A percentile compares a stretch with the other conserved stretches of the same genome.
These are phyloP conservation scores for Sicyos baderoa DNA, from an alignment of 306 rosid species.

Conservation along the genomic window DNA sequence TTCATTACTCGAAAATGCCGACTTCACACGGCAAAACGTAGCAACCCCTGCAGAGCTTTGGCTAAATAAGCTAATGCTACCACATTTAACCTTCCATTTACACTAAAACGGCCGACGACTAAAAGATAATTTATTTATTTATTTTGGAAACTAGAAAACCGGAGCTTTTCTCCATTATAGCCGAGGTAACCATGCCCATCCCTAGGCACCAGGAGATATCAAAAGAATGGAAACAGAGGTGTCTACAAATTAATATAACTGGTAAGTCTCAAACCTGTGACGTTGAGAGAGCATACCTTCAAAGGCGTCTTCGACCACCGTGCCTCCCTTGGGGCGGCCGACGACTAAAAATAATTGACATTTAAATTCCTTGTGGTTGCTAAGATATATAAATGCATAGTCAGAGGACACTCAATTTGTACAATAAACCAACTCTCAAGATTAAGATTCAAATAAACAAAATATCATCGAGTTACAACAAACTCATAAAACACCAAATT, in stretches of 20 bases:
- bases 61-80: background rate
- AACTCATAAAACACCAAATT: background rate
- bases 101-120: background rate
- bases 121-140: no score
- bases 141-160: no score
- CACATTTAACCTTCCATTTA: background rate
- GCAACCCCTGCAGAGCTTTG: constrained; percentile 55
- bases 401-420: background rate
- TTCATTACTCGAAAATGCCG: constrained; percentile 68
- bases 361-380: background rate
- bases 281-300: no score
- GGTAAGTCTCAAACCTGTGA: no score
- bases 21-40: constrained; percentile 79
- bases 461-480: background rate
- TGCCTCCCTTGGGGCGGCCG: background rate
- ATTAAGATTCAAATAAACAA: background rate
- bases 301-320: no score
- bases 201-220: no score
- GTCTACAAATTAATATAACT: no score
- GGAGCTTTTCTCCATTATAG: background rate
- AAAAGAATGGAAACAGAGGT: no score
- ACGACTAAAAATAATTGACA: background rate
- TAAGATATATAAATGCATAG: background rate
- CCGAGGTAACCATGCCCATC: no score
- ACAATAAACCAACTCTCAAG: background rate